Evolutionary conservation across 768 basidiomycete species (phyloP).

Genomic region (Tricholoma flavovirens): DNA sequence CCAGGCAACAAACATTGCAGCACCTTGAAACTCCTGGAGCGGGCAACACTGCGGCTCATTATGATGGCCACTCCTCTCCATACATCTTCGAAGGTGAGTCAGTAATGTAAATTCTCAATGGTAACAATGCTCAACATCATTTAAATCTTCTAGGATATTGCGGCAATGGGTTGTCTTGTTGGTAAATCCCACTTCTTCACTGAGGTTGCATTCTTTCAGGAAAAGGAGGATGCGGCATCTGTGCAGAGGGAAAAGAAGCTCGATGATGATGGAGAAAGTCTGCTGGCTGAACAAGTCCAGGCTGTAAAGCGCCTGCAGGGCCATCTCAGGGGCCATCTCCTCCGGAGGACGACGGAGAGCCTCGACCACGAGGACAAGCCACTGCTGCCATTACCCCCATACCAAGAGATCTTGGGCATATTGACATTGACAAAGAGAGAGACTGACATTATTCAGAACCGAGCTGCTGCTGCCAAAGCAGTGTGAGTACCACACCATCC

Average conservation of each 20-base stretch:
- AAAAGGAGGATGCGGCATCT: conserved; percentile 13
- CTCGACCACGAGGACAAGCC: background rate
- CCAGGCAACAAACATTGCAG: conserved; percentile 9
- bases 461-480: background rate
- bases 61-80: conserved; percentile 22
- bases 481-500: too few species aligned
- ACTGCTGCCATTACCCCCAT: conserved; percentile 5
- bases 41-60: conserved; percentile 4
- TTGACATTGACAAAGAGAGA: background rate
- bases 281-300: background rate
- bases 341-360: conserved; percentile 7
- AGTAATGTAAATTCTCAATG: background rate
- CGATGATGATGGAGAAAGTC: conserved; percentile 6
- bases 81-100: conserved; percentile 18
- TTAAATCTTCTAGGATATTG: too few species aligned
- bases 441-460: background rate
- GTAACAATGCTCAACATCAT: too few species aligned
- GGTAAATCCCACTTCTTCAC: too few species aligned
- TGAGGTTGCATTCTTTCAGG: too few species aligned
- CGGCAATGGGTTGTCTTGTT: too few species aligned
- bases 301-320: conserved; percentile 5
- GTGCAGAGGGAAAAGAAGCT: conserved; percentile 8
- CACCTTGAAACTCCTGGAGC: conserved; percentile 9
- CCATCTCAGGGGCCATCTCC: conserved; percentile 3
- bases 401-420: background rate